These are phyloP conservation scores for Hypocreales sp. DNA, from an alignment of 2,329 filamentous ascomycete genomes.

Conservation along the genomic window DNA sequence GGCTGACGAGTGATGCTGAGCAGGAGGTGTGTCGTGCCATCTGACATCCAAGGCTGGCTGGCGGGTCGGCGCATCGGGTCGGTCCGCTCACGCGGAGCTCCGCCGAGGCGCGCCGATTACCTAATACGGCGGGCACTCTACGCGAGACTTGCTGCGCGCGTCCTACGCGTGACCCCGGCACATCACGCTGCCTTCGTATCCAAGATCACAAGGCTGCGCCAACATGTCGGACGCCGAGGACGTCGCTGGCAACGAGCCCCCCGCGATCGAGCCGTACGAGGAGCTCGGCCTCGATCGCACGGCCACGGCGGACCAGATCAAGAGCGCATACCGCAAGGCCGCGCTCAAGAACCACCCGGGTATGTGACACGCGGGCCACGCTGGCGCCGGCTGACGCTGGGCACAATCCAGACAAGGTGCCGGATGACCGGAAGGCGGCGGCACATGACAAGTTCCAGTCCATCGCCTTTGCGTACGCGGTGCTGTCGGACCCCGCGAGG, in stretches of 20 bases:
- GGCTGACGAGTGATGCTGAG: neutral
- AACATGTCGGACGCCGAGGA: slow-evolving; percentile 37
- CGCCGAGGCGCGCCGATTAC: too few relatives aligned
- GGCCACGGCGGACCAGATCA: slow-evolving; percentile 67
- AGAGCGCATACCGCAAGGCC: slow-evolving; percentile 79
- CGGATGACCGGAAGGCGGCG: slow-evolving; percentile 47
- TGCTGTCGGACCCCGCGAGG: slow-evolving; percentile 70
- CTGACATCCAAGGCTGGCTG: too few relatives aligned
- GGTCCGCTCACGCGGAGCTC: too few relatives aligned
- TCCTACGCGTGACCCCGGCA: slow-evolving; percentile 6
- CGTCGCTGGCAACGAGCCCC: slow-evolving; percentile 38
- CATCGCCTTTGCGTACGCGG: slow-evolving; percentile 84
- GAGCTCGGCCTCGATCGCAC: slow-evolving; percentile 56
- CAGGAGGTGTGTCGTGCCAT: too few relatives aligned
- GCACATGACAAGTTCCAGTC: slow-evolving; percentile 77
- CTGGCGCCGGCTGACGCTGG: slow-evolving; percentile 5
- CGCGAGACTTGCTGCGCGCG: too few relatives aligned
- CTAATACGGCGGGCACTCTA: too few relatives aligned
- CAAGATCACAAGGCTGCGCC: too few relatives aligned
- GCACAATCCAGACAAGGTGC: slow-evolving; percentile 56
- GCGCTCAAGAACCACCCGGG: slow-evolving; percentile 79
- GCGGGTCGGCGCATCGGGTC: too few relatives aligned
- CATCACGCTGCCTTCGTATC: slow-evolving; percentile 2
- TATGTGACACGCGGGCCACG: slow-evolving; percentile 21
- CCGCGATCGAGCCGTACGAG: slow-evolving; percentile 61